A percentile compares a stretch with the other conserved stretches of the same genome.
Evolutionary conservation across 2,329 filamentous ascomycete species (phyloP).

Genomic region (Periconia sp.): DNA sequence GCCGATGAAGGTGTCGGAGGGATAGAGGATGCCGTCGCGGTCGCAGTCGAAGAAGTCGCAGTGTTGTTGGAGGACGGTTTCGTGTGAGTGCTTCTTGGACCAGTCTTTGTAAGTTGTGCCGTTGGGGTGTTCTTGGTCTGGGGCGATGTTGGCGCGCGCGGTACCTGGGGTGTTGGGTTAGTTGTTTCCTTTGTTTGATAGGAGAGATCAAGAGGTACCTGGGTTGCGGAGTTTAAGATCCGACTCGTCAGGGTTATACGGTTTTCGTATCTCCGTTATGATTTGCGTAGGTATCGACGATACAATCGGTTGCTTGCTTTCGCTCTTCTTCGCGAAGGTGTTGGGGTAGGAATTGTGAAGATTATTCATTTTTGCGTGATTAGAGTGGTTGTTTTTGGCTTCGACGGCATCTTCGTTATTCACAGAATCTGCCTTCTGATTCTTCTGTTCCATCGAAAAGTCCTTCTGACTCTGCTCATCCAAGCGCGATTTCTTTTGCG

Average conservation of each 20-base stretch:
- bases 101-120: constrained; percentile 47
- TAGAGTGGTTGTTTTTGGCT: no score
- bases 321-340: no score
- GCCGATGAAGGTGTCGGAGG: constrained; percentile 53
- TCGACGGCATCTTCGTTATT: no score
- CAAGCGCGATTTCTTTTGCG: no score
- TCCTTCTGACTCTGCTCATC: no score
- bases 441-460: no score
- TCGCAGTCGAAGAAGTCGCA: constrained; percentile 56
- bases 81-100: constrained; percentile 41
- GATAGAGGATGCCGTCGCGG: constrained; percentile 56
- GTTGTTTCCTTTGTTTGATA: not conserved
- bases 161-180: constrained; percentile 29
- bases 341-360: no score
- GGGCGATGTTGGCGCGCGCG: constrained; percentile 46
- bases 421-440: no score
- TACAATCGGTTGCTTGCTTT: no score
- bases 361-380: no score
- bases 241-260: not conserved
- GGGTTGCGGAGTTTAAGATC: constrained; percentile 14
- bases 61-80: constrained; percentile 56
- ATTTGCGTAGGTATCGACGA: not conserved
- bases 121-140: constrained; percentile 43
- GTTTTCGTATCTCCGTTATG: constrained; percentile 5
- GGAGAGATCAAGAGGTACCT: constrained; percentile 5